A percentile compares a stretch with the other conserved stretches of the same genome.
phyloP scores from a whole-genome alignment of 192 early-diverging fungal species.

The Paraglomus brasilianum region DNA sequence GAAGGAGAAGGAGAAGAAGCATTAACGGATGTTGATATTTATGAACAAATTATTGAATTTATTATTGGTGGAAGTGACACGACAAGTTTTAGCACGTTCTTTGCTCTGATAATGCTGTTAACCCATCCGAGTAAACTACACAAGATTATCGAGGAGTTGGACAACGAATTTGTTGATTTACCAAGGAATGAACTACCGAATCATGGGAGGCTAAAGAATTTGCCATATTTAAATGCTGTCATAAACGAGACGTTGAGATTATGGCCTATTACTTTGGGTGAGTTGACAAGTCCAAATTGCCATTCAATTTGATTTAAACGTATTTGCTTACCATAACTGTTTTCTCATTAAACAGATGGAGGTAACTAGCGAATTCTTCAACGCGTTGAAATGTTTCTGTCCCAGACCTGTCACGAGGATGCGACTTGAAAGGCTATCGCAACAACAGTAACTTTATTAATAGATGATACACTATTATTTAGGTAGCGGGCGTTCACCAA shows the following conservation, averaged over 20 bases:
- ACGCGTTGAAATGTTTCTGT: no score
- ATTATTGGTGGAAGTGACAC: conserved; percentile 42
- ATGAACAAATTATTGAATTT: conserved; percentile 31
- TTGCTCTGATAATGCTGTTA: conserved; percentile 35
- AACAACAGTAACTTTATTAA: no score
- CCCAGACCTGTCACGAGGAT: no score
- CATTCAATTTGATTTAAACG: not conserved
- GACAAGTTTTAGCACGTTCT: conserved; percentile 30
- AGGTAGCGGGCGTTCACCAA: conserved; percentile 31
- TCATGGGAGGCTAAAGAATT: conserved; percentile 50
- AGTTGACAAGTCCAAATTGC: not conserved
- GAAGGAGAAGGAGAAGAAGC: conserved; percentile 25
- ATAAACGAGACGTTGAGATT: conserved; percentile 58
- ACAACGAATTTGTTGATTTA: conserved; percentile 30
- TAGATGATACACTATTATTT: no score
- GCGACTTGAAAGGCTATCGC: no score
- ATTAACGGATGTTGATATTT: conserved; percentile 34
- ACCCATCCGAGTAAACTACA: conserved; percentile 33
- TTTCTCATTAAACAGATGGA: not conserved
- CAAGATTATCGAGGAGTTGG: conserved; percentile 28
- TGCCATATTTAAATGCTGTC: conserved; percentile 55
- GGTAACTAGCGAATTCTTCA: not conserved
- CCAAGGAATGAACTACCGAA: conserved; percentile 31
- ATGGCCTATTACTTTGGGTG: conserved; percentile 42
- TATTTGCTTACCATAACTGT: not conserved